A percentile compares a stretch with the other conserved stretches of the same genome.
phyloP scores from a whole-genome alignment of 1,139 yeast genomes.

The Suhomyces panamericanus region DNA sequence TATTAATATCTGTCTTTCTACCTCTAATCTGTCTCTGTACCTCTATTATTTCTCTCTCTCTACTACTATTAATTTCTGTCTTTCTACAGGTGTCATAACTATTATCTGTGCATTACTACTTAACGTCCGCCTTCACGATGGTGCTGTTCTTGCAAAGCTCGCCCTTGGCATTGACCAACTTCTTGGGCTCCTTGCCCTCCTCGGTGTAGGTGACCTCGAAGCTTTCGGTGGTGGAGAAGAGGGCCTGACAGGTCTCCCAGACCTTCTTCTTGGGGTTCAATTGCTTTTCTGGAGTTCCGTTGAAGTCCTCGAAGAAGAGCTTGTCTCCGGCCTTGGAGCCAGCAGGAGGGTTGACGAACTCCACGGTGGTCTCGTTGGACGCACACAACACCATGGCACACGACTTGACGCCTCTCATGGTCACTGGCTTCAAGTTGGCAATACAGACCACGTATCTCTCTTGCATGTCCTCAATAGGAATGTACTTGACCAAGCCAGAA shows the following conservation, averaged over 20 bases:
- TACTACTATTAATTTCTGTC: too few species aligned
- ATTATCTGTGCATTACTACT: slow-evolving; percentile 38
- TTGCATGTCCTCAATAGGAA: slow-evolving; percentile 49
- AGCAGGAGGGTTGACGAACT: slow-evolving; percentile 92
- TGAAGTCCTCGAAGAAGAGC: slow-evolving; percentile 87
- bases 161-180: slow-evolving; percentile 75
- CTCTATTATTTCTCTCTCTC: too few species aligned
- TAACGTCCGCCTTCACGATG: slow-evolving; percentile 69
- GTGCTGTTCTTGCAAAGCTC: slow-evolving; percentile 69
- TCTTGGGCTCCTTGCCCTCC: slow-evolving; percentile 77
- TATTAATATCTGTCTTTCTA: too few species aligned
- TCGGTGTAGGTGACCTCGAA: slow-evolving; percentile 79
- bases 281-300: slow-evolving; percentile 86
- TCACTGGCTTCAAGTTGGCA: slow-evolving; percentile 63
- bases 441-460: slow-evolving; percentile 52
- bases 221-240: slow-evolving; percentile 74
- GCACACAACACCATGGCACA: slow-evolving; percentile 98
- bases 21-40: too few species aligned
- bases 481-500: slow-evolving; percentile 75
- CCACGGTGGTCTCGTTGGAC: slow-evolving; percentile 66
- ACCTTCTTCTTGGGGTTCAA: slow-evolving; percentile 98
- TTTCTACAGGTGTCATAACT: too few species aligned
- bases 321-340: slow-evolving; percentile 97
- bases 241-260: slow-evolving; percentile 94
- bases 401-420: slow-evolving; percentile 76